phyloP scores from a whole-genome alignment of 768 basidiomycete genomes.

The Xanthoconium purpureum region DNA sequence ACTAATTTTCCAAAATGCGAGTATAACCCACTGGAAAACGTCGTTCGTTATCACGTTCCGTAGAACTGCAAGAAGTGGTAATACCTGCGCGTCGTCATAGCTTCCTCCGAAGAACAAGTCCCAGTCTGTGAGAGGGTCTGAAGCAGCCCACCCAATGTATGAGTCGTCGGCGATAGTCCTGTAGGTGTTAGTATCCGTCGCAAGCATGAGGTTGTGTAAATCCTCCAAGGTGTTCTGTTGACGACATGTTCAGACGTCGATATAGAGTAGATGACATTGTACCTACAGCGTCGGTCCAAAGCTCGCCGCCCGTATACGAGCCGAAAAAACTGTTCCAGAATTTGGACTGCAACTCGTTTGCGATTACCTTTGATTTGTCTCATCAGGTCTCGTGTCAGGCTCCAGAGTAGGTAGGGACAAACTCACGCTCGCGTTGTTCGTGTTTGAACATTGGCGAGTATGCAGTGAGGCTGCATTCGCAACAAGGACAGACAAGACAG shows the following conservation, averaged over 20 bases:
- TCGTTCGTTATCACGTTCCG: neutral
- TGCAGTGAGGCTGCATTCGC: neutral
- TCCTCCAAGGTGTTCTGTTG: conserved; percentile 56
- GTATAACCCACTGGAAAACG: conserved; percentile 47
- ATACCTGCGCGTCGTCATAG: conserved; percentile 53
- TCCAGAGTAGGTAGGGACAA: neutral
- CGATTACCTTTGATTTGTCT: conserved; percentile 20
- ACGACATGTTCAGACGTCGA: neutral
- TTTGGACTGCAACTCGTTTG: conserved; percentile 26
- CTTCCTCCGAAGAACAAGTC: conserved; percentile 41
- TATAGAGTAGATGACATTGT: neutral
- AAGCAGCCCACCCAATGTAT: conserved; percentile 43
- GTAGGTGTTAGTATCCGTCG: conserved; percentile 41
- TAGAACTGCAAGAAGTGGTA: neutral
- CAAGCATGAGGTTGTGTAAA: conserved; percentile 57
- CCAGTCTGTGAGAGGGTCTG: conserved; percentile 43
- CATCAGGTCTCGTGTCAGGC: neutral
- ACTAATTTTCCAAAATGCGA: conserved; percentile 56
- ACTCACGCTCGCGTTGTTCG: conserved; percentile 12
- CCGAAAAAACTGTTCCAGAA: conserved; percentile 43
- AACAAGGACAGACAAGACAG: conserved; percentile 1
- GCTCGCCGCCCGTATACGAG: conserved; percentile 45
- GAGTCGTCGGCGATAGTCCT: conserved; percentile 40
- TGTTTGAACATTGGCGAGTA: conserved; percentile 6
- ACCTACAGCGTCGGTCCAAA: conserved; percentile 58